These are phyloP conservation scores for Phaseolus lunatus DNA, from an alignment of 306 rosid genomes.

Conservation along the genomic window DNA sequence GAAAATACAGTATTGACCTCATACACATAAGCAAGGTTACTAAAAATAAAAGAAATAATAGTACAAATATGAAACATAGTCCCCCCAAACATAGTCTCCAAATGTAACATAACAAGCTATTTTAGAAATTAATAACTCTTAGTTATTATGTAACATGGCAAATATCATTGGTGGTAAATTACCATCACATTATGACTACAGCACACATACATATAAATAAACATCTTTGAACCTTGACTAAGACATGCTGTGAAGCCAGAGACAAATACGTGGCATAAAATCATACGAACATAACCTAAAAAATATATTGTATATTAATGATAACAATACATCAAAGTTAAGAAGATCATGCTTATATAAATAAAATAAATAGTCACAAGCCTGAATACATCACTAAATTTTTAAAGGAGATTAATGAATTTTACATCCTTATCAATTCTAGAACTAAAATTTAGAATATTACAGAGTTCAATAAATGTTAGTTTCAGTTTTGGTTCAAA, in stretches of 20 bases:
- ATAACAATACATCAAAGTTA: background rate
- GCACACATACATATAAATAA: background rate
- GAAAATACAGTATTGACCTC: background rate
- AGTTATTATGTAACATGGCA: background rate
- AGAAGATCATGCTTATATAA: slow-evolving; percentile 16
- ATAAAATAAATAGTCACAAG: background rate
- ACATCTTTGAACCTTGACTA: slow-evolving; percentile 4
- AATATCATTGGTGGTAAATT: background rate
- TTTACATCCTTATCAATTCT: slow-evolving; percentile 10
- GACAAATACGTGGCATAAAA: slow-evolving; percentile 19
- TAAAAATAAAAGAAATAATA: background rate
- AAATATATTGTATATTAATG: background rate
- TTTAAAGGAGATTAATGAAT: slow-evolving; percentile 1
- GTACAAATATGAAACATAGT: background rate
- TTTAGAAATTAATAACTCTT: slow-evolving; percentile 23
- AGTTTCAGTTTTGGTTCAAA: too few species aligned
- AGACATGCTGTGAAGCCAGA: background rate
- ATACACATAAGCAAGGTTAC: background rate
- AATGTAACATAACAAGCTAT: background rate
- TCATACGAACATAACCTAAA: slow-evolving; percentile 1
- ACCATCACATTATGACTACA: slow-evolving; percentile 19
- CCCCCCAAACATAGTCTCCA: background rate
- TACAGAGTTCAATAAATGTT: background rate
- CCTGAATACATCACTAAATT: background rate
- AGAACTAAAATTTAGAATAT: slow-evolving; percentile 13